phyloP scores from a whole-genome alignment of 2,329 filamentous ascomycete genomes.

The Pleurostoma richardsiae region DNA sequence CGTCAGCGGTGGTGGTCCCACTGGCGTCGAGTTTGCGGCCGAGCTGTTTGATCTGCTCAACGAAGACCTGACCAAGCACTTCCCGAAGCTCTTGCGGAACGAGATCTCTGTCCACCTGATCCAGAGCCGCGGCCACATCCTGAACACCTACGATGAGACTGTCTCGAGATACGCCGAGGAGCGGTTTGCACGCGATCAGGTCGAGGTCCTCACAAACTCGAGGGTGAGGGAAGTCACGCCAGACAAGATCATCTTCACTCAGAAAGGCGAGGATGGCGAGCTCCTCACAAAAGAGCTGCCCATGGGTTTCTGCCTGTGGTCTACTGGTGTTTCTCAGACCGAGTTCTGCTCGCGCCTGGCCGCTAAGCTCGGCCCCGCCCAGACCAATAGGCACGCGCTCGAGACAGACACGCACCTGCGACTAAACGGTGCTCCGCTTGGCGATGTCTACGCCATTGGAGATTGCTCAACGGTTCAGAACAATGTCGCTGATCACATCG shows the following conservation, averaged over 20 bases:
- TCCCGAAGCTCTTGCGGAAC: slow-evolving; percentile 87
- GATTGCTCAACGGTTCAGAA: slow-evolving; percentile 97
- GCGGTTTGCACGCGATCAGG: slow-evolving; percentile 83
- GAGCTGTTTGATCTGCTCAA: slow-evolving; percentile 95
- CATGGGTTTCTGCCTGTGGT: slow-evolving; percentile 96
- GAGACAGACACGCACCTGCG: slow-evolving; percentile 94
- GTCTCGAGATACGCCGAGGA: slow-evolving; percentile 89
- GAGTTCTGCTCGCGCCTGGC: slow-evolving; percentile 74
- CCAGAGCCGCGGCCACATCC: slow-evolving; percentile 87
- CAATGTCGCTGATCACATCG: slow-evolving; percentile 87
- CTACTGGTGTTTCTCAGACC: slow-evolving; percentile 87
- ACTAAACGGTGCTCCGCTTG: slow-evolving; percentile 79
- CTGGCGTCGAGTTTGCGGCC: slow-evolving; percentile 94
- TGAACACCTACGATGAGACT: slow-evolving; percentile 97
- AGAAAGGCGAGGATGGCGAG: slow-evolving; percentile 69
- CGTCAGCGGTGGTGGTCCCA: slow-evolving; percentile 91
- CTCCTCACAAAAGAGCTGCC: slow-evolving; percentile 87
- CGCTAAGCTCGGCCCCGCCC: slow-evolving; percentile 66
- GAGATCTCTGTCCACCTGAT: slow-evolving; percentile 98
- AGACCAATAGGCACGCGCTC: slow-evolving; percentile 85
- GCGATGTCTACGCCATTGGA: slow-evolving; percentile 93
- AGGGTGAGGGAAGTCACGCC: slow-evolving; percentile 82
- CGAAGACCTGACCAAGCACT: slow-evolving; percentile 79
- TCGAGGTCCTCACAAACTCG: slow-evolving; percentile 88
- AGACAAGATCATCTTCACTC: slow-evolving; percentile 85